Evolutionary conservation across 2,329 filamentous ascomycete species (phyloP), one percentile per base, ranked within the genome.

Genomic region (Alternaria sp.): DNA sequence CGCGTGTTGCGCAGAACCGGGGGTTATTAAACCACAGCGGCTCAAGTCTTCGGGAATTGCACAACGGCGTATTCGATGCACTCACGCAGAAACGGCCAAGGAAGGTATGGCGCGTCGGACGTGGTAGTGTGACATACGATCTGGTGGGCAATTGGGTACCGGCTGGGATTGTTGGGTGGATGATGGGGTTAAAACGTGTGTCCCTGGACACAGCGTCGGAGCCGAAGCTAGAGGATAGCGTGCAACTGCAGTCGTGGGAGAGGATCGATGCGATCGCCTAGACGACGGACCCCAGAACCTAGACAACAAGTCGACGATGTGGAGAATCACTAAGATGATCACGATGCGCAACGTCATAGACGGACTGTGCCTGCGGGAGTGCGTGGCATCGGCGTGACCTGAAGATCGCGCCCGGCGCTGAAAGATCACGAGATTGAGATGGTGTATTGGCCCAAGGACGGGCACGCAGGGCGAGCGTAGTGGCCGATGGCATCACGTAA

Each of bases 1-100:
- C 69, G 51, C 75, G 78, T 14, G 71, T 78, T 11, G 78, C 73
- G 33, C 70, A 72, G 70, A 83, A 87, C 79, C 87, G 85, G 69
- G 90, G 86, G 12, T 81, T 87, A 62, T 82, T 84, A 50, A 81
- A 80, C 59, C 78, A 78, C 62, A 87, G 86, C 54, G 92, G 92
- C 41, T 94, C 89, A 65, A 89, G 91, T 4, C 84, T 97, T 49
- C 86, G 92, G 30, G 89, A 92, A 67, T 85, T 99, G 58, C 92
- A 98, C 80, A 90, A 93, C 75, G 90, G 92, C 3, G 90, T 99
- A 10, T 96, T 97, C 77, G 95, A 98, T 77, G 92, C 96, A 33
- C 87, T 98, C 58, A 90, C 92, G 67, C 87, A 88, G 46, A 87
- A 87, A 69, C 77, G 78, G 53, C 87, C 86, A 25, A 84, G 83